Conservation (phyloP, 257 asterid genomes). For the Primulina huaijiensis region DNA sequence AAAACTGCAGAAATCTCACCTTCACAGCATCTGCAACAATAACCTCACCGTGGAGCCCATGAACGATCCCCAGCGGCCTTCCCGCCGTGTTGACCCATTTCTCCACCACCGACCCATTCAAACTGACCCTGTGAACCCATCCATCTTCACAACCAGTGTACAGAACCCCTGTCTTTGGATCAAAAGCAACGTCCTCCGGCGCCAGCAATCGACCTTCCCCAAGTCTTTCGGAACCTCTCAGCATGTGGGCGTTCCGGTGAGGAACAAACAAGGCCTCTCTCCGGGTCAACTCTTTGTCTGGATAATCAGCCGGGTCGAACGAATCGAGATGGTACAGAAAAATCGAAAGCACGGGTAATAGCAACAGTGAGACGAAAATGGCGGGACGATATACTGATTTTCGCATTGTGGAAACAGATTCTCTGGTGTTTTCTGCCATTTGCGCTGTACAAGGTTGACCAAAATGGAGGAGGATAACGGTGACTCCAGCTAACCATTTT, state of each 20-base stretch:
- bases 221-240: slow-evolving; percentile 52
- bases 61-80: slow-evolving; percentile 70
- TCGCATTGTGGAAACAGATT: background rate
- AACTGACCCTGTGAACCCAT: slow-evolving; percentile 57
- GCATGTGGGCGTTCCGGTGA: slow-evolving; percentile 44
- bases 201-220: slow-evolving; percentile 54
- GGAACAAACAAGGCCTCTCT: slow-evolving; percentile 31
- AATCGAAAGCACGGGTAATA: slow-evolving; percentile 45
- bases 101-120: slow-evolving; percentile 53
- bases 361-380: slow-evolving; percentile 23
- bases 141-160: slow-evolving; percentile 83
- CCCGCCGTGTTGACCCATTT: slow-evolving; percentile 89
- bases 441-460: no score
- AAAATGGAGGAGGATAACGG: no score
- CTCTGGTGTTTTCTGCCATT: no score
- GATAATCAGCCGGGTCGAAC: slow-evolving; percentile 58
- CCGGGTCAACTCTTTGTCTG: slow-evolving; percentile 37
- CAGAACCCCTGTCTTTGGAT: slow-evolving; percentile 45
- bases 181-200: slow-evolving; percentile 79
- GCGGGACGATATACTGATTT: slow-evolving; percentile 22
- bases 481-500: no score
- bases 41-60: slow-evolving; percentile 63
- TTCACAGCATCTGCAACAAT: slow-evolving; percentile 68
- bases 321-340: slow-evolving; percentile 57
- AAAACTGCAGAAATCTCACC: slow-evolving; percentile 31